Conservation (phyloP, 768 basidiomycete species). For the Neoboletus subvelutipes region DNA sequence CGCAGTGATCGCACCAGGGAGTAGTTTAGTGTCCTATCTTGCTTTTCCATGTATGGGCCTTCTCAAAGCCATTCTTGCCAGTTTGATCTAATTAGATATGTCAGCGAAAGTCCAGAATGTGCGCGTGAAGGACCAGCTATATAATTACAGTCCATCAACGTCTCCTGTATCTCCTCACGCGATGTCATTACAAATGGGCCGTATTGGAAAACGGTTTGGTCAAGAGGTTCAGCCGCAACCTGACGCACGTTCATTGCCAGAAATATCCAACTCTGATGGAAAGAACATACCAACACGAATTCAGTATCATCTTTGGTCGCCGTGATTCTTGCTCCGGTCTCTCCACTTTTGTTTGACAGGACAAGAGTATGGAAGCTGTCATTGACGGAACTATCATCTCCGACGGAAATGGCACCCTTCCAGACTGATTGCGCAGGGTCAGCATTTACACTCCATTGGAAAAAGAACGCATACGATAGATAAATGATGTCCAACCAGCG, state of each 20-base stretch:
- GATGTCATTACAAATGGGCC: slow-evolving; percentile 88
- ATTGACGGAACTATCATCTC: slow-evolving; percentile 45
- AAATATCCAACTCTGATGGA: neutral
- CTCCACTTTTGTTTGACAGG: slow-evolving; percentile 55
- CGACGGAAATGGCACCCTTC: slow-evolving; percentile 62
- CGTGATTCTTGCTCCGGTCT: slow-evolving; percentile 69
- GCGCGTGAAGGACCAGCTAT: neutral
- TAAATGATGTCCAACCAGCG: slow-evolving; percentile 85
- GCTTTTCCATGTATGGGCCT: slow-evolving; percentile 83
- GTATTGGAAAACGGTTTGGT: slow-evolving; percentile 86
- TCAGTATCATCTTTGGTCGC: slow-evolving; percentile 64
- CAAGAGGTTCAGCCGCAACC: slow-evolving; percentile 86
- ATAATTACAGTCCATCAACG: slow-evolving; percentile 73
- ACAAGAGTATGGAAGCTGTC: slow-evolving; percentile 78
- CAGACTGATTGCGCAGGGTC: slow-evolving; percentile 24
- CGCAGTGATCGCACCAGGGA: neutral
- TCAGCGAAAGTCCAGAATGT: neutral
- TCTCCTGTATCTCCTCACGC: slow-evolving; percentile 75
- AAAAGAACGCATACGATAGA: slow-evolving; percentile 61
- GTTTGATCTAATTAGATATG: slow-evolving; percentile 52
- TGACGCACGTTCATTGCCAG: slow-evolving; percentile 24
- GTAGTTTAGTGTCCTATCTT: slow-evolving; percentile 53
- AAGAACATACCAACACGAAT: slow-evolving; percentile 60
- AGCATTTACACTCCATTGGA: neutral
- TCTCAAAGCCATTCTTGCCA: slow-evolving; percentile 88